Evolutionary conservation across 768 basidiomycete species (phyloP), one percentile per base, ranked within the genome.

Genomic region (Rhizopogon vesiculosus): DNA sequence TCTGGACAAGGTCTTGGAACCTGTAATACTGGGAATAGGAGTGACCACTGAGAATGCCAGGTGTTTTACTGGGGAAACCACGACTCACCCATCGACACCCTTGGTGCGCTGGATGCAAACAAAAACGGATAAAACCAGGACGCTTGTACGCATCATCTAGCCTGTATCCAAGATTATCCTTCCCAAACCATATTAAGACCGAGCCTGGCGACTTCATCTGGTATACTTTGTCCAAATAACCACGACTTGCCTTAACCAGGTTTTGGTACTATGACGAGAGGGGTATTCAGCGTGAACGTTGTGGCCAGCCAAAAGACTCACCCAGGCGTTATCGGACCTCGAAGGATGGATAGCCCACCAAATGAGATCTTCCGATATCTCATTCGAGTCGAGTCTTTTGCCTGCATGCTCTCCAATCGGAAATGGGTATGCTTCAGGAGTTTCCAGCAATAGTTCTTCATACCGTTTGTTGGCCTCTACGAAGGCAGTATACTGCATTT

Each of bases 131-230:
- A 7, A 35, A 64, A 4, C 40, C 0, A 28, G 15, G 41, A 2
- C 64, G 50, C 18, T 49, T 8, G 15, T 53, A 60, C 5, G 13
- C 62, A 12, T 57, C 53, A 25, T 68, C 56, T 15, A 66, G 22
- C 7, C 52, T 58, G 3, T 48, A 39, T 45, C 66, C 66, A 7
- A 5, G n/a, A 28, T 60, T 66, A n/a, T 45, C 45, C 19, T 9
- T 43, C 25, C 64, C 57, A 9, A 64, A 66, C 62, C 59, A 66
- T 19, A 68, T 59, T 2, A 3, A 40, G 6, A 60, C 62, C 10
- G 62, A 68, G 1, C 64, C 66, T 7, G 62, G 66, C 5, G 66
- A 68, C 33, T 60, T 57, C 6, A 39, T 52, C 13, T 31, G 19
- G 43, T 61, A 64, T 3, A 43, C 4, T 1, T 54, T 38, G 7